Percentiles rank a stretch among this genome's conserved stretches.
Evolutionary conservation across 108 stramenopile genomes (phyloP).

Genomic region (Stephanodiscus minutulus): DNA sequence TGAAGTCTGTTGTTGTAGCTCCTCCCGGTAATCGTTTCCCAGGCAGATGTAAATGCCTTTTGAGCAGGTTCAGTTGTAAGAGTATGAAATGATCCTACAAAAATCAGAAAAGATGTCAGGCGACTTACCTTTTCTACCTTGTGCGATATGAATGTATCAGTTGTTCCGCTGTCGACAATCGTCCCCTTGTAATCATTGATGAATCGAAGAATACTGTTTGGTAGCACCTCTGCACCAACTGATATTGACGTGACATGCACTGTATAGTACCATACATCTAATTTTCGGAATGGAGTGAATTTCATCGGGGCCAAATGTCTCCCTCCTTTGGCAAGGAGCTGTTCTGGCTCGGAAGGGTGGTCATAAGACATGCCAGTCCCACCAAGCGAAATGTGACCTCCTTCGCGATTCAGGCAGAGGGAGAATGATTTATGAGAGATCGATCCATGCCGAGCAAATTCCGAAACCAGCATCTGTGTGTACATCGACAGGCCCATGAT

Average conservation of each 20-base stretch:
- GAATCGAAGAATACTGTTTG: constrained; percentile 25
- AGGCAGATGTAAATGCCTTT: constrained; percentile 65
- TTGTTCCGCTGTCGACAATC: constrained; percentile 96
- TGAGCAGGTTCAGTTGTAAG: neutral
- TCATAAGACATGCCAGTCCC: constrained; percentile 54
- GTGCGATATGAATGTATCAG: constrained; percentile 91
- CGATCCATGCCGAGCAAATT: constrained; percentile 41
- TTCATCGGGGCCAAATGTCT: constrained; percentile 58
- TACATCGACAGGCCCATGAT: constrained; percentile 90
- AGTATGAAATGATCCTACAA: neutral
- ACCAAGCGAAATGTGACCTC: constrained; percentile 68
- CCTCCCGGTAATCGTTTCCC: constrained; percentile 56
- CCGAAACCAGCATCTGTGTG: constrained; percentile 53
- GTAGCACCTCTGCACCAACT: constrained; percentile 29
- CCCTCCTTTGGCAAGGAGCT: neutral
- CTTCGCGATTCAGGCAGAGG: constrained; percentile 60
- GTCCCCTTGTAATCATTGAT: constrained; percentile 87
- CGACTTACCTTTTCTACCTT: constrained; percentile 35
- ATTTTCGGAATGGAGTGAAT: constrained; percentile 48
- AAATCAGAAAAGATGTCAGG: neutral
- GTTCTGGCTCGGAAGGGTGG: constrained; percentile 13
- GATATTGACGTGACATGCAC: constrained; percentile 43
- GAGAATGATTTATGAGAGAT: constrained; percentile 67
- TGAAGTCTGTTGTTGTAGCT: constrained; percentile 38
- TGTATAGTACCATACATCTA: constrained; percentile 60